Base-by-base conservation (phyloP, 2,329 filamentous ascomycete species). In the Diaporthe citrichinensis region DNA sequence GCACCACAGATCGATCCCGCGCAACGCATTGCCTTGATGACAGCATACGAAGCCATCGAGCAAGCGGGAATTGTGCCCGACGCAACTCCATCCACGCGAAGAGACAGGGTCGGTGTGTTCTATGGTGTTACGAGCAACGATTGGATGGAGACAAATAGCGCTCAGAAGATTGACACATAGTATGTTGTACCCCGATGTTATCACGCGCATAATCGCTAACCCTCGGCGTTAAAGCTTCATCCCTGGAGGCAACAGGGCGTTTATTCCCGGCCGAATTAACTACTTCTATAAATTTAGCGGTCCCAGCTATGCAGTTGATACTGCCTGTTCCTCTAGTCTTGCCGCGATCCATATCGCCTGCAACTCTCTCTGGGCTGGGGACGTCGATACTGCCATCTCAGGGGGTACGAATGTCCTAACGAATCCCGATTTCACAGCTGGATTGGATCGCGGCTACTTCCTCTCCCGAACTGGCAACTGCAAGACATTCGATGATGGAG, bases 361-460 rank as follows among this genome's bases (percentile, higher is more conserved):
- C 39, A 81, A 88, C 41, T 90, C 90, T 2, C 86, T 93, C 0
- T 91, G 90, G 87, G 86, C 86, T 25, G 88, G 90, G 59, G 91
- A 93, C 78, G 91, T 89, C 78, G 91, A 93, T 80, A 92, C 90
- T 46, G 91, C 91, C 4, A 88, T 91, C 65, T 89, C 90, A 23
- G 91, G 92, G 78, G 92, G 91, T 74, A 82, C 90, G 28, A 92
- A 92, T 76, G 86, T 93, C 20, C 79, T 93, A 71, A 92, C 90
- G 57, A 92, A 92, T 80, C 91, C 91, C 0, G 91, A 92, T 80
- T 90, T 90, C 84, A 90, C 91, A 83, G 87, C 90, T 58, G 90
- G 90, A 80, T 85, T 93, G 4, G 90, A 89, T 79, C 88, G 90
- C 79, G 91, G 90, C 49, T 89, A 91, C 73, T 93, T 93, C 83